These are phyloP conservation scores for Termitomyces sp. DNA, from an alignment of 768 basidiomycete genomes.

Conservation along the genomic window DNA sequence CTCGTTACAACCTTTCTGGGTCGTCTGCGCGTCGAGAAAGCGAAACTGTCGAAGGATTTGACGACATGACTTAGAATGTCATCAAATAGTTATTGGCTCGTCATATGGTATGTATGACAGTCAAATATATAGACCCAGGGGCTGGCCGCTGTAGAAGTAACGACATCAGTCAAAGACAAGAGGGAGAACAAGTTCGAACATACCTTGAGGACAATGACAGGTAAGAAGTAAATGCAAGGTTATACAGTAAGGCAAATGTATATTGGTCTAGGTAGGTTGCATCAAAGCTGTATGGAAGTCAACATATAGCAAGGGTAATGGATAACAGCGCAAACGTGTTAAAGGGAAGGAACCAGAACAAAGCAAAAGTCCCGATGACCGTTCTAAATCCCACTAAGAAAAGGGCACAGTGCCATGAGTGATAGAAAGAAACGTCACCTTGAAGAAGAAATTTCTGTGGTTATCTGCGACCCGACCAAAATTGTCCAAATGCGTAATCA, in stretches of 20 bases:
- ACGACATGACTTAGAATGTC: too few relatives aligned
- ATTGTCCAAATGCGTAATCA: constrained; percentile 97
- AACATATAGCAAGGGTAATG: constrained; percentile 3
- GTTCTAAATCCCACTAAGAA: constrained; percentile 41
- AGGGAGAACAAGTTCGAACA: constrained; percentile 14
- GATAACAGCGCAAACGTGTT: constrained; percentile 54
- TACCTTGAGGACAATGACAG: constrained; percentile 90
- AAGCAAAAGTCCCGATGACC: constrained; percentile 90
- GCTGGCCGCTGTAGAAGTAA: constrained; percentile 34
- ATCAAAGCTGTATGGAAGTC: constrained; percentile 61
- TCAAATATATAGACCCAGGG: constrained; percentile 93
- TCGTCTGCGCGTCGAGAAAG: too few relatives aligned
- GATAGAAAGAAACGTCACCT: constrained; percentile 43
- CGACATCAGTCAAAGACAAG: constrained; percentile 7
- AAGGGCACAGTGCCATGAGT: not conserved
- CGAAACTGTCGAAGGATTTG: too few relatives aligned
- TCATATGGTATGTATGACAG: too few relatives aligned
- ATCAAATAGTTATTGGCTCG: too few relatives aligned
- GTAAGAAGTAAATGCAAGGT: constrained; percentile 92
- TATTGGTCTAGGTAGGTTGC: constrained; percentile 94
- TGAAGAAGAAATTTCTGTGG: constrained; percentile 99
- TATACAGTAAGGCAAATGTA: constrained; percentile 89
- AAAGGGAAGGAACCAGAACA: constrained; percentile 93
- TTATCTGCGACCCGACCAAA: constrained; percentile 95
- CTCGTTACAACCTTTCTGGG: too few relatives aligned